Base-by-base conservation (phyloP, 345 rosid genomes). In the Ceriops decandra region DNA sequence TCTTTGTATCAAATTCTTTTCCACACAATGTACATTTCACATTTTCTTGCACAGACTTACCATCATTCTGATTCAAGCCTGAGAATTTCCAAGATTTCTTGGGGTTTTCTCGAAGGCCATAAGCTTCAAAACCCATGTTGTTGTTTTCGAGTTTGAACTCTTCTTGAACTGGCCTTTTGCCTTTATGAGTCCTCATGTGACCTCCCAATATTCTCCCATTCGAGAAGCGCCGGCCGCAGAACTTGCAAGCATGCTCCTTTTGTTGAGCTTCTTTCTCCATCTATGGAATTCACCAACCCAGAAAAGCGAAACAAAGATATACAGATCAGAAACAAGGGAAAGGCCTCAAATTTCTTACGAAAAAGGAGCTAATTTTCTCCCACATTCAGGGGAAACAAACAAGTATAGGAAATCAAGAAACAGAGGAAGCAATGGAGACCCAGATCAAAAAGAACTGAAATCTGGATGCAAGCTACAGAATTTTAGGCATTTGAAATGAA, bases 1-100 rank as follows among this genome's bases (percentile, higher is more conserved):
- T 81, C 59, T 8, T 16, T 1, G 87, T 77, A 49, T 58, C 74
- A 63, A 85, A 85, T 9, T 66, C 65, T 73, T 76, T 82, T 49
- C 72, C 77, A 64, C 87, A 84, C 16, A 60, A 64, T 38, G 60
- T 52, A 67, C 90, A 82, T 56, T 63, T 33, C 59, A 31, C 35
- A 33, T 17, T 35, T 53, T 78, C 75, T 70, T 66, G 66, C 32
- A 10, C 28, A 38, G 72, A 24, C 35, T 63, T 22, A 52, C 42
- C 32, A 10, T 51, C 64, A 60, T 22, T 47, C 0, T 63, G 63
- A 46, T 71, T 76, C 16, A 59, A 74, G 21, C 70, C 71, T 24
- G 83, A 80, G 63, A 75, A 83, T 75, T 78, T 84, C 77, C 77
- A 83, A 66, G 90, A 84, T 79, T 86, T 87, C 78, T 85, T 89